These are phyloP conservation scores for Castanopsis chinensis DNA, from an alignment of 306 rosid species.

Conservation along the genomic window DNA sequence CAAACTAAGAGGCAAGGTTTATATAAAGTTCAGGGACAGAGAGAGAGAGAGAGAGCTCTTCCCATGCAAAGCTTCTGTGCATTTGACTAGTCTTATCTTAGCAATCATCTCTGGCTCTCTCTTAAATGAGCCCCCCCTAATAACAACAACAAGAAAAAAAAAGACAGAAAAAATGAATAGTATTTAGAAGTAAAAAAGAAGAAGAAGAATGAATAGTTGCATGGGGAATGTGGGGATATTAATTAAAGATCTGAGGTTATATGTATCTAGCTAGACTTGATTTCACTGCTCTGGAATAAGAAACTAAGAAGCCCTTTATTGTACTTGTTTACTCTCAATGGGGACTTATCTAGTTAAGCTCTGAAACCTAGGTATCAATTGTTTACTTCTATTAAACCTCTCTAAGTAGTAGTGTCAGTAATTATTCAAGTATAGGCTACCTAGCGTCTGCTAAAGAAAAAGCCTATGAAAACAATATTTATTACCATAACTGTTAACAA, in stretches of 20 bases:
- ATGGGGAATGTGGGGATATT: background rate
- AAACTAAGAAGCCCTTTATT: background rate
- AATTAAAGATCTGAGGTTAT: background rate
- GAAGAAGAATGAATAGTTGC: background rate
- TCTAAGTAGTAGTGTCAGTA: background rate
- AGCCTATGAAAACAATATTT: no score
- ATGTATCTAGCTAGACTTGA: background rate
- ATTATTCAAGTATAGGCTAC: background rate
- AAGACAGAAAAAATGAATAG: background rate
- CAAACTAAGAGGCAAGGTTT: constrained; percentile 38
- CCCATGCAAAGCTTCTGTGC: constrained; percentile 27
- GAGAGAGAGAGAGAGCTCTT: background rate
- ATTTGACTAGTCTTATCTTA: constrained; percentile 33
- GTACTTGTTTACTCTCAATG: background rate
- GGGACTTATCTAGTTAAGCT: background rate
- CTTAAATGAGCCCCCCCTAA: background rate
- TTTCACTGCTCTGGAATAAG: background rate
- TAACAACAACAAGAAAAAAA: background rate
- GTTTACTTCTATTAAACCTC: background rate
- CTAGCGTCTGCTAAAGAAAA: no score
- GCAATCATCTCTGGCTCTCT: background rate
- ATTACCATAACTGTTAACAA: no score
- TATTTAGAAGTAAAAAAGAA: background rate
- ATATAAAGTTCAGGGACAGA: constrained; percentile 37
- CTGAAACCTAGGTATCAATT: background rate